phyloP scores from a whole-genome alignment of 2,329 filamentous ascomycete species.

The Arthroderma sp. region DNA sequence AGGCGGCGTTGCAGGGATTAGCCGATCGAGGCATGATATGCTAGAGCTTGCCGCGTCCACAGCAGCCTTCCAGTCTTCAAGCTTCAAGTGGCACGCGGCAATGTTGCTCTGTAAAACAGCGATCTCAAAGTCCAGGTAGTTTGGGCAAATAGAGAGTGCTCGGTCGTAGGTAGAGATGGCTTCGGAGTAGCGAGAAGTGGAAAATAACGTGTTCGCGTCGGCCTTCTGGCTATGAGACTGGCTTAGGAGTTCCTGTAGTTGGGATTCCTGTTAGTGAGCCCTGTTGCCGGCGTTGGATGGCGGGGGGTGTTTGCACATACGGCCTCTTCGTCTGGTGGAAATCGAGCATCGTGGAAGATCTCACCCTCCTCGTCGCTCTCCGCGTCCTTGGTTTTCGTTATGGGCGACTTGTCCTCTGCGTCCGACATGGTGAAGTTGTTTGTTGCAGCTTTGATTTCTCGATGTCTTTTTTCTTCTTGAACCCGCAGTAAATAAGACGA shows the following conservation, averaged over 20 bases:
- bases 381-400: constrained; percentile 13
- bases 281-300: no score
- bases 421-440: not conserved
- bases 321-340: constrained; percentile 38
- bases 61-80: constrained; percentile 74
- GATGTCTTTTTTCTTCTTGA: no score
- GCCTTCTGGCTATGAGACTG: constrained; percentile 63
- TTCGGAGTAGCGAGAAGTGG: constrained; percentile 55
- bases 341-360: constrained; percentile 33
- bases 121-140: constrained; percentile 76
- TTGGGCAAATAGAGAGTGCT: constrained; percentile 65
- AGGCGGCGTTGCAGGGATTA: constrained; percentile 24
- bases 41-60: constrained; percentile 61
- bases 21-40: constrained; percentile 57
- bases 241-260: constrained; percentile 53
- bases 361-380: constrained; percentile 29
- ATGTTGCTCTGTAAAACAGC: constrained; percentile 83
- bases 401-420: not conserved
- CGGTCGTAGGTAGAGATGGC: constrained; percentile 75
- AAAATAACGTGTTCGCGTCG: constrained; percentile 70
- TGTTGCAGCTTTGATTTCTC: not conserved
- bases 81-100: constrained; percentile 74
- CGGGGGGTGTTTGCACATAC: constrained; percentile 16
- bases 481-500: no score
- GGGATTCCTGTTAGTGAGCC: constrained; percentile 7